Evolutionary conservation across 495 filamentous ascomycete genomes (phyloP).

Genomic region (Penicillium odoratum): DNA sequence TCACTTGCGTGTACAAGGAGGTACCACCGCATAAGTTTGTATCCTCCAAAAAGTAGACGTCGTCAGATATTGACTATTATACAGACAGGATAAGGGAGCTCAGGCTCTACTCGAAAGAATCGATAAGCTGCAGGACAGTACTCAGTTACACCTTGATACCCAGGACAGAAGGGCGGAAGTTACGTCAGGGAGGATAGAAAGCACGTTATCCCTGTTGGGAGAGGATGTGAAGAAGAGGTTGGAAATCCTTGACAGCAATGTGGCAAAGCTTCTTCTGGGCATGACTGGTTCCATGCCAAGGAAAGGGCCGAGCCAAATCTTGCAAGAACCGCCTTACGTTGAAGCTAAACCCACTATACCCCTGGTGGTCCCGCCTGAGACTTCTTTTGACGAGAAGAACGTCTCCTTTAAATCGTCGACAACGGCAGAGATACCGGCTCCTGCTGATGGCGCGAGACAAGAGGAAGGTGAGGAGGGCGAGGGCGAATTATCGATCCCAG

Average conservation of each 20-base stretch:
- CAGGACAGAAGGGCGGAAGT: background rate
- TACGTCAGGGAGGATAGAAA: background rate
- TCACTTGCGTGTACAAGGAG: constrained; percentile 59
- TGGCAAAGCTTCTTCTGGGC: background rate
- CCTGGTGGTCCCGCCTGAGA: too few species aligned
- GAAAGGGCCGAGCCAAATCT: too few species aligned
- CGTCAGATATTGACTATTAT: constrained; percentile 12
- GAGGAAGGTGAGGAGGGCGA: constrained; percentile 43
- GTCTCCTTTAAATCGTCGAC: background rate
- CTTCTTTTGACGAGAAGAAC: too few species aligned
- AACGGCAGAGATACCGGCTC: background rate
- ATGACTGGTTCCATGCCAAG: too few species aligned
- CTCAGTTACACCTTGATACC: background rate
- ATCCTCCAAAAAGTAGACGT: background rate
- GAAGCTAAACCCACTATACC: too few species aligned
- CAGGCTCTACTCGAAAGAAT: constrained; percentile 15
- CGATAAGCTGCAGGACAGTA: background rate
- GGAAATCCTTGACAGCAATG: background rate
- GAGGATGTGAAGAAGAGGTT: background rate
- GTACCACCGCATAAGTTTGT: constrained; percentile 60
- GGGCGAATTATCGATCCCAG: constrained; percentile 65
- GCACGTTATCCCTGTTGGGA: background rate
- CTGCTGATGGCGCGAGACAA: constrained; percentile 14
- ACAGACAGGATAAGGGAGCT: constrained; percentile 44
- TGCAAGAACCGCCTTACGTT: too few species aligned